phyloP scores from a whole-genome alignment of 345 rosid genomes.

The Laguncularia racemosa region DNA sequence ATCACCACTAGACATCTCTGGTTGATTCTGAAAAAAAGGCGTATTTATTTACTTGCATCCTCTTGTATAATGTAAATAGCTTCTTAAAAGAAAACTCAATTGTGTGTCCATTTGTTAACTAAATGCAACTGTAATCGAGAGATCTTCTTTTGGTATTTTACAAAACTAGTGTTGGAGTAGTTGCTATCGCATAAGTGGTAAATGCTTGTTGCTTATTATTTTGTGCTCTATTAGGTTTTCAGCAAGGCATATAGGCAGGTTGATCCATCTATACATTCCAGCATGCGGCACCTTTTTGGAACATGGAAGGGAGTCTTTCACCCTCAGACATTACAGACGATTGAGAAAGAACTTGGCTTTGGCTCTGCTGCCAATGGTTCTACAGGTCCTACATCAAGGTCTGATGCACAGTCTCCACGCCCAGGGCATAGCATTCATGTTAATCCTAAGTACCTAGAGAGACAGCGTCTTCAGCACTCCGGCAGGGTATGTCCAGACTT shows the following conservation, averaged over 20 bases:
- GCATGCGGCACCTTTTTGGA: conserved; percentile 97
- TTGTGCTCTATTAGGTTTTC: conserved; percentile 51
- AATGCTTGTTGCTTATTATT: conserved; percentile 3
- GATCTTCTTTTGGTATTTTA: too few relatives aligned
- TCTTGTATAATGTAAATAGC: too few relatives aligned
- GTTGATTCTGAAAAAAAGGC: not conserved
- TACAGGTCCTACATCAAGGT: conserved; percentile 46
- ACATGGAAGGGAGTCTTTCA: conserved; percentile 99
- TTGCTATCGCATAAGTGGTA: too few relatives aligned
- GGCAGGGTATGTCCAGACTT: conserved; percentile 46
- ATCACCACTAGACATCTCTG: not conserved
- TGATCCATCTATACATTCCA: conserved; percentile 63
- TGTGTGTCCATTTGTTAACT: conserved; percentile 1
- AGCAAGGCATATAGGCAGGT: conserved; percentile 86
- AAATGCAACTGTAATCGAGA: not conserved
- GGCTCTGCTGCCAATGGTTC: conserved; percentile 59
- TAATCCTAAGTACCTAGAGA: conserved; percentile 93
- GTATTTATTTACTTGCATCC: not conserved
- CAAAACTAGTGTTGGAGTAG: too few relatives aligned
- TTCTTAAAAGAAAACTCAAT: not conserved
- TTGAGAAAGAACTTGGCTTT: conserved; percentile 91
- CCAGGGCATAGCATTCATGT: conserved; percentile 93
- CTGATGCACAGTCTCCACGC: conserved; percentile 63
- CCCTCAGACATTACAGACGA: conserved; percentile 59
- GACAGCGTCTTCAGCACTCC: conserved; percentile 89